phyloP scores from a whole-genome alignment of 176 grass and related monocot genomes.

The Bromus sterilis region DNA sequence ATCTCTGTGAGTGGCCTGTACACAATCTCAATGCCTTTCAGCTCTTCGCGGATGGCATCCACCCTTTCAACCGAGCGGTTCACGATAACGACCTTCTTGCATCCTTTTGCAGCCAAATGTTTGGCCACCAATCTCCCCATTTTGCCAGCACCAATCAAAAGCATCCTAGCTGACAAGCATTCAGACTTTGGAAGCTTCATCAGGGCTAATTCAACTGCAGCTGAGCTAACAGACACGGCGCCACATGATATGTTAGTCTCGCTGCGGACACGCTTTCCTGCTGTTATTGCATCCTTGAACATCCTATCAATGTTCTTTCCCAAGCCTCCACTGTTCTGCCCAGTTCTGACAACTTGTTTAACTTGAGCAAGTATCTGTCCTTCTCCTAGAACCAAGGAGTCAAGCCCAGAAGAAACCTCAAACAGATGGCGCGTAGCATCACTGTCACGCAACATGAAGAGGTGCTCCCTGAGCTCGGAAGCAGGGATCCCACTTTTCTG shows the following conservation, averaged over 20 bases:
- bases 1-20: slow-evolving; percentile 70
- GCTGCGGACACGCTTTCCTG: slow-evolving; percentile 65
- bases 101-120: slow-evolving; percentile 77
- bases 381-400: slow-evolving; percentile 80
- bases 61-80: slow-evolving; percentile 85
- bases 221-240: slow-evolving; percentile 83
- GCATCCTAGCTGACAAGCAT: slow-evolving; percentile 53
- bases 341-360: slow-evolving; percentile 79
- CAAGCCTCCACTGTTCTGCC: slow-evolving; percentile 66
- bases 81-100: slow-evolving; percentile 70
- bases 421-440: slow-evolving; percentile 77
- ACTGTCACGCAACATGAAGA: slow-evolving; percentile 76
- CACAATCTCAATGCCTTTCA: slow-evolving; percentile 69
- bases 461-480: slow-evolving; percentile 69
- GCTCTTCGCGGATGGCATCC: slow-evolving; percentile 55
- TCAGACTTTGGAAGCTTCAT: slow-evolving; percentile 79
- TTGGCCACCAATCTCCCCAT: slow-evolving; percentile 89
- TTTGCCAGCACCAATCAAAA: slow-evolving; percentile 78
- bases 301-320: slow-evolving; percentile 91
- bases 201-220: slow-evolving; percentile 78
- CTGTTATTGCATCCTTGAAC: slow-evolving; percentile 96
- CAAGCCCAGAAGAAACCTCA: slow-evolving; percentile 80
- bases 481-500: slow-evolving; percentile 78
- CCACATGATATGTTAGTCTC: slow-evolving; percentile 90
- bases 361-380: slow-evolving; percentile 88